Conservation (phyloP, 1,284 basidiomycete genomes). For the Puccinia coronata region DNA sequence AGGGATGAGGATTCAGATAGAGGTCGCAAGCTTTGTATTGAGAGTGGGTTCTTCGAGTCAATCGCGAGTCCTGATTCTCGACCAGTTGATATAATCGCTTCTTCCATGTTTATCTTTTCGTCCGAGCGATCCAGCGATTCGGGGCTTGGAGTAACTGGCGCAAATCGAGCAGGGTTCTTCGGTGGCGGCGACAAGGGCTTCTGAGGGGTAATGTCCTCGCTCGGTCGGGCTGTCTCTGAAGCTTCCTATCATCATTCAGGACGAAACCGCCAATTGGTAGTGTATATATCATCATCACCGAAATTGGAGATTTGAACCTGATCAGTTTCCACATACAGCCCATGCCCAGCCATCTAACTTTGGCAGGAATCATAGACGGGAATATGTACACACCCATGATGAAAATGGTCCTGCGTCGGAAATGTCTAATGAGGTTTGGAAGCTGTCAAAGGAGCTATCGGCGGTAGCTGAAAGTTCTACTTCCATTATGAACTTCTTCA, state of each 20-base stretch:
- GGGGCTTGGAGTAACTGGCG: neutral
- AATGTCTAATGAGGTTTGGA: neutral
- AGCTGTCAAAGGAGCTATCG: neutral
- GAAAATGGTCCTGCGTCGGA: neutral
- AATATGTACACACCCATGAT: constrained; percentile 4
- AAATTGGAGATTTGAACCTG: neutral
- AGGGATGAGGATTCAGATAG: neutral
- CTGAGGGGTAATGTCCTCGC: neutral
- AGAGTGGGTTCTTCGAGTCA: neutral
- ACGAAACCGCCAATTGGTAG: no score
- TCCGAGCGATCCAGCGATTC: neutral
- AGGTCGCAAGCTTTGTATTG: neutral
- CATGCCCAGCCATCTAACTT: neutral
- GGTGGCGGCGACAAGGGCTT: neutral
- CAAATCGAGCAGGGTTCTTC: neutral
- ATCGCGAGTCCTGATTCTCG: neutral
- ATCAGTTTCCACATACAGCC: neutral
- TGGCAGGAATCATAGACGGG: no score
- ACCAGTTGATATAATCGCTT: neutral
- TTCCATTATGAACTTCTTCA: neutral
- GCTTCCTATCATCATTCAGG: neutral
- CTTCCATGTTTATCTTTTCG: neutral
- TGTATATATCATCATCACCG: no score
- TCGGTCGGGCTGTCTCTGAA: neutral
- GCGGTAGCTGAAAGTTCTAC: neutral